Base-by-base conservation (phyloP, 2,329 filamentous ascomycete species). In the Incumbomyces lentus region DNA sequence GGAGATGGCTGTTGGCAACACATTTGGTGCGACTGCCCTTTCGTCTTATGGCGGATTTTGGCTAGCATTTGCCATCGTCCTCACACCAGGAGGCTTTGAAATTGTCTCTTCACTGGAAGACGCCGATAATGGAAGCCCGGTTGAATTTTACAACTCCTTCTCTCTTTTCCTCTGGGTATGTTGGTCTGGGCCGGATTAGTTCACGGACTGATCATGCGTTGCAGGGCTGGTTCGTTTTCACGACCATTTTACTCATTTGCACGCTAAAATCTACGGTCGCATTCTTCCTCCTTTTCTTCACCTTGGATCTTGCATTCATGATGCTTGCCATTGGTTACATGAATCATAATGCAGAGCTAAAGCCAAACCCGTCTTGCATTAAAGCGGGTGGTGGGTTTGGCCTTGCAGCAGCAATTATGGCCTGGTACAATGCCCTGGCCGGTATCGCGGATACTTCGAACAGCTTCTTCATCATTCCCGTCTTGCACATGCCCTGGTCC, bases 401-500 rank as follows among this genome's bases (percentile, higher is more conserved):
- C n/a, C 73, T 92, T 51, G 58, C 92, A 6, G 79, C 86, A 1
- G 84, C 86, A 0, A 92, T 93, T 62, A 61, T 86, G 47, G 86
- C 86, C 3, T 93, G 86, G 86, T 93, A 90, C 68, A 88, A 87
- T 37, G 86, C 86, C 32, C 72, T 90, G 50, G 84, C 85, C 44
- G 86, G 86, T 77, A 78, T 92, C 48, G 82, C 83, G 51, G 86
- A 92, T 56, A 65, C 60, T 44, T 68, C 63, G 56, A 74, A 74
- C 59, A 92, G 86, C 72, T 95, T 95, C 80, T 92, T 95, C 74
- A 75, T 92, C 65, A 79, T 94, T 52, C 90, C 89, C 43, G 88
- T 95, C 53, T 82, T 84, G 59, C 88, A 95, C 74, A 93, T 95
- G 75, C 90, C 89, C 45, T 95, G 90, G 90, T 90, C 85, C 32